Conservation (phyloP, 768 basidiomycete species). For the Pisolithus orientalis region DNA sequence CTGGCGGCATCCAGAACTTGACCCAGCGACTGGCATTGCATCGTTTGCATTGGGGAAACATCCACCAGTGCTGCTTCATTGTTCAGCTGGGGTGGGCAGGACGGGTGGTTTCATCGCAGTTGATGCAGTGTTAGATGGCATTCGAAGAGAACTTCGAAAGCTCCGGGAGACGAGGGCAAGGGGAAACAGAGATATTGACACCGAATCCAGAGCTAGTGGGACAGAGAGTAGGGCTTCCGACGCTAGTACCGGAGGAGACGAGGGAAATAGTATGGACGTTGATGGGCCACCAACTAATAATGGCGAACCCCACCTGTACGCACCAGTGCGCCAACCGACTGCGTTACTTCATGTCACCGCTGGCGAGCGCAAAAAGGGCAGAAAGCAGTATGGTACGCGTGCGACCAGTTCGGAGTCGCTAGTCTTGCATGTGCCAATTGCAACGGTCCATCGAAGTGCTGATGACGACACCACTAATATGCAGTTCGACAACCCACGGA, state of each 20-base stretch:
- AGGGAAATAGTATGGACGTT: constrained; percentile 17
- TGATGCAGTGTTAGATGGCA: constrained; percentile 75
- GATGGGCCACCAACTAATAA: constrained; percentile 12
- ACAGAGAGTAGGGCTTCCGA: constrained; percentile 2
- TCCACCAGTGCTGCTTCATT: constrained; percentile 73
- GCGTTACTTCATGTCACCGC: constrained; percentile 23
- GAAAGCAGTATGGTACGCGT: constrained; percentile 5
- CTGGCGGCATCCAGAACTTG: constrained; percentile 38
- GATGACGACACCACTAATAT: constrained; percentile 11
- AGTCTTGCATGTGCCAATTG: constrained; percentile 25
- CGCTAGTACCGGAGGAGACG: constrained; percentile 2
- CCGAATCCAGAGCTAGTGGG: constrained; percentile 4
- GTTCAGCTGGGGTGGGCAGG: constrained; percentile 92
- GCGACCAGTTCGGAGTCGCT: constrained; percentile 17
- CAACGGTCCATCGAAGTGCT: constrained; percentile 8
- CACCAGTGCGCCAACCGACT: constrained; percentile 11
- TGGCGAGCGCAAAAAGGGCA: constrained; percentile 20
- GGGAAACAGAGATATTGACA: constrained; percentile 1
- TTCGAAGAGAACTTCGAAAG: constrained; percentile 51
- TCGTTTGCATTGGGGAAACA: constrained; percentile 39
- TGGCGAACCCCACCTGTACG: background rate
- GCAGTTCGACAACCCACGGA: constrained; percentile 13
- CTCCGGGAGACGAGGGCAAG: constrained; percentile 17
- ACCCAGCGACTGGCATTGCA: constrained; percentile 50
- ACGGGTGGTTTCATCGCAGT: constrained; percentile 93